Evolutionary conservation across 2,329 filamentous ascomycete genomes (phyloP).

Genomic region (Diaporthe nobilis): DNA sequence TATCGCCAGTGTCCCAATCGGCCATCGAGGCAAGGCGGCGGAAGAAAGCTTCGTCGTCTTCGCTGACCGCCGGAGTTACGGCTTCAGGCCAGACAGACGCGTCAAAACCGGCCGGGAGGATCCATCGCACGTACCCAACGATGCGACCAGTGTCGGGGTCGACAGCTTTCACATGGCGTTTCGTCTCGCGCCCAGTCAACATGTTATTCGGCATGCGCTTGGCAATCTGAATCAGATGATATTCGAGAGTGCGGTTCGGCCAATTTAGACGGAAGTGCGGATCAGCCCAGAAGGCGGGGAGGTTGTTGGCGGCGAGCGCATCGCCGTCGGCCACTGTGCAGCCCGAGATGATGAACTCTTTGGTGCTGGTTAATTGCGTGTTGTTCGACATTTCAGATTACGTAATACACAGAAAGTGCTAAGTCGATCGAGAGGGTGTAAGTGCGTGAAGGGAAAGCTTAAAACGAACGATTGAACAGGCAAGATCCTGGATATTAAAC

Average conservation of each 20-base stretch:
- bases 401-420: constrained; percentile 1
- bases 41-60: constrained; percentile 38
- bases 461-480: constrained; percentile 27
- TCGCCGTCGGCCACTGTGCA: constrained; percentile 42
- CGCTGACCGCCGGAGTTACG: constrained; percentile 41
- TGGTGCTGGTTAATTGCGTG: constrained; percentile 22
- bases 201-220: constrained; percentile 40
- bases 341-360: constrained; percentile 36
- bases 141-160: constrained; percentile 42
- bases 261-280: constrained; percentile 43
- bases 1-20: constrained; percentile 34
- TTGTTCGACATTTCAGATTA: constrained; percentile 26
- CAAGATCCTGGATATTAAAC: constrained; percentile 5
- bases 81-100: constrained; percentile 42
- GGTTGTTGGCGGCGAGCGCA: constrained; percentile 42
- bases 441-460: constrained; percentile 24
- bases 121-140: constrained; percentile 45
- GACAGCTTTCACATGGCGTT: constrained; percentile 44
- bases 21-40: constrained; percentile 33
- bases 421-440: constrained; percentile 20
- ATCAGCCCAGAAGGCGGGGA: constrained; percentile 44
- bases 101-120: constrained; percentile 37
- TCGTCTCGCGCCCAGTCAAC: constrained; percentile 35
- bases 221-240: constrained; percentile 43
- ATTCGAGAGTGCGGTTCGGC: constrained; percentile 44